Percentiles rank a stretch among this genome's conserved stretches.
Evolutionary conservation across 305 asterid genomes (phyloP).

Genomic region (Fraxinus sp.): DNA sequence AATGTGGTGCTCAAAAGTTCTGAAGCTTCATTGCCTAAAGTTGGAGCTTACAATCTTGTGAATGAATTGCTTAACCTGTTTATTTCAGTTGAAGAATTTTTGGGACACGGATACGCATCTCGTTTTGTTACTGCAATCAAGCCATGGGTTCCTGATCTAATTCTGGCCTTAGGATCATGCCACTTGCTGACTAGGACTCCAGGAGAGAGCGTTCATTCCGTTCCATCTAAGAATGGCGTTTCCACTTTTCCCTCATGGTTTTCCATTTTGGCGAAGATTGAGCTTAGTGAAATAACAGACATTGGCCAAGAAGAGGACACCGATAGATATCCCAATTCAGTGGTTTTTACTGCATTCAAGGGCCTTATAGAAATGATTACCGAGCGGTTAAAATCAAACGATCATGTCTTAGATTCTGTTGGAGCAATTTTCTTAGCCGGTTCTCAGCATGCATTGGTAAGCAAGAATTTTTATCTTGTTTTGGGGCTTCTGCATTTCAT

Average conservation of each 20-base stretch:
- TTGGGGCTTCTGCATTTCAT: slow-evolving; percentile 69
- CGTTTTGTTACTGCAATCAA: slow-evolving; percentile 52
- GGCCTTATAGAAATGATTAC: slow-evolving; percentile 51
- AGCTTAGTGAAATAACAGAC: slow-evolving; percentile 50
- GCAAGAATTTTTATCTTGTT: slow-evolving; percentile 46
- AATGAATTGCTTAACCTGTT: slow-evolving; percentile 57
- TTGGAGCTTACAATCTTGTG: slow-evolving; percentile 46
- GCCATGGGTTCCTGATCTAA: slow-evolving; percentile 83
- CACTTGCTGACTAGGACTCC: slow-evolving; percentile 44
- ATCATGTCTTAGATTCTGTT: slow-evolving; percentile 56
- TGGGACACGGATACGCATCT: slow-evolving; percentile 59
- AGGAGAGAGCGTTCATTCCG: slow-evolving; percentile 22
- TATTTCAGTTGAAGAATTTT: slow-evolving; percentile 61
- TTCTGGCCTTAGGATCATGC: slow-evolving; percentile 64
- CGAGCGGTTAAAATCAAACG: slow-evolving; percentile 45
- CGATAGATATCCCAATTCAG: slow-evolving; percentile 26
- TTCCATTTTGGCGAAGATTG: slow-evolving; percentile 54
- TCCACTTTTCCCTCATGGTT: slow-evolving; percentile 57
- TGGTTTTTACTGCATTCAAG: slow-evolving; percentile 51
- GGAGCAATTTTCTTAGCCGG: slow-evolving; percentile 55
- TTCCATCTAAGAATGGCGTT: slow-evolving; percentile 31
- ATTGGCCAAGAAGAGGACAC: slow-evolving; percentile 42
- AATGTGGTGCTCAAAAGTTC: slow-evolving; percentile 47
- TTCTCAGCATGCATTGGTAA: slow-evolving; percentile 43
- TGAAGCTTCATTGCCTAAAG: slow-evolving; percentile 38